Percentiles rank a stretch among this genome's conserved stretches.
Evolutionary conservation across 345 rosid genomes (phyloP).

Genomic region (Sisymbrium altissimum): DNA sequence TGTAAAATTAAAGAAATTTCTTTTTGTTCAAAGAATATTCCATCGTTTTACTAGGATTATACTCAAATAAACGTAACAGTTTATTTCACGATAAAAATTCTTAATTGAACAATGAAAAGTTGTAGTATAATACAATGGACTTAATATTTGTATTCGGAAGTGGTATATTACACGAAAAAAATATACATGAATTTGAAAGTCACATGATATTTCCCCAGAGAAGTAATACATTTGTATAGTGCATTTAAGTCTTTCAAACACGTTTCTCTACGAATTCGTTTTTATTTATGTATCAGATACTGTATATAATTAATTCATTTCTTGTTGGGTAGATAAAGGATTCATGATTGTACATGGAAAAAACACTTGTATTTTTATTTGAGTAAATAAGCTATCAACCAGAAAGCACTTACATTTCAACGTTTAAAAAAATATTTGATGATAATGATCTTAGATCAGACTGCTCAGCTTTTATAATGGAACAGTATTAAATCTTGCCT

Average conservation of each 20-base stretch:
- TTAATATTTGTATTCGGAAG: neutral
- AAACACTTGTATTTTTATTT: neutral
- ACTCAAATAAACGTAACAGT: too few species aligned
- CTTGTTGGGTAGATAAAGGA: conserved; percentile 3
- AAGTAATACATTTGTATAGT: neutral
- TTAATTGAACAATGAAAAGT: neutral
- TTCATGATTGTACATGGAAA: neutral
- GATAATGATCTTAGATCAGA: neutral
- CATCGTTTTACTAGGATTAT: neutral
- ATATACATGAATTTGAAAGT: neutral
- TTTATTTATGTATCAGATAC: neutral
- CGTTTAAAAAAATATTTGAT: neutral
- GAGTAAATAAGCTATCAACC: conserved; percentile 8
- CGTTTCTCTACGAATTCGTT: conserved; percentile 3
- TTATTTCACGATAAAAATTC: neutral
- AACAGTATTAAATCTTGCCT: conserved; percentile 14
- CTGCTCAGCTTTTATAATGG: conserved; percentile 29
- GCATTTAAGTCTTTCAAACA: neutral
- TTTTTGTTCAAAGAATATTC: neutral
- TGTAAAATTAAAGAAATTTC: neutral
- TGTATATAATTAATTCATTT: neutral
- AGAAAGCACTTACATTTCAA: conserved; percentile 18
- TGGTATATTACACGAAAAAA: neutral
- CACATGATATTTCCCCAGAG: neutral
- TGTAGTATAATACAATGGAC: too few species aligned